phyloP scores from a whole-genome alignment of 495 filamentous ascomycete genomes.

The Aspergillus haitiensis region DNA sequence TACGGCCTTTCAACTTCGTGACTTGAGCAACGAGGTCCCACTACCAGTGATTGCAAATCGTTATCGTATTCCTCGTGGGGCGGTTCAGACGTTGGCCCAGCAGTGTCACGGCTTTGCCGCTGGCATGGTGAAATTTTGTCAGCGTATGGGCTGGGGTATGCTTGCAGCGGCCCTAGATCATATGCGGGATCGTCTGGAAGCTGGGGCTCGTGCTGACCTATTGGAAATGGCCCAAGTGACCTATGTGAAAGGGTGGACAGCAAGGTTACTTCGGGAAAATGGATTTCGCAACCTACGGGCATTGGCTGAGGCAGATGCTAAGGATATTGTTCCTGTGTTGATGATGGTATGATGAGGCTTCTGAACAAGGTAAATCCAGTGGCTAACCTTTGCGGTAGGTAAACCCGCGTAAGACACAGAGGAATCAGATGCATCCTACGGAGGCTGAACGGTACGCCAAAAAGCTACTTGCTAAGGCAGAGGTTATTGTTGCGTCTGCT shows the following conservation, averaged over 20 bases:
- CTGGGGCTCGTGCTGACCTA: conserved; percentile 71
- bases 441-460: conserved; percentile 63
- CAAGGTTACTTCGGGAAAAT: conserved; percentile 74
- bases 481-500: conserved; percentile 67
- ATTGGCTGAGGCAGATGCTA: conserved; percentile 66
- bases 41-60: conserved; percentile 67
- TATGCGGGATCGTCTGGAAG: conserved; percentile 72
- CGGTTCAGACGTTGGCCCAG: conserved; percentile 70
- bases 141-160: conserved; percentile 71
- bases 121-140: conserved; percentile 74
- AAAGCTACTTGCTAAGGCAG: conserved; percentile 66
- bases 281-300: conserved; percentile 67
- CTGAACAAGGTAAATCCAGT: neutral
- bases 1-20: conserved; percentile 75
- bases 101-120: conserved; percentile 78
- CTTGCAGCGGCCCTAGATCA: conserved; percentile 76
- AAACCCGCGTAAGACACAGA: conserved; percentile 57
- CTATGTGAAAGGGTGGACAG: conserved; percentile 76
- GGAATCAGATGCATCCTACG: conserved; percentile 54
- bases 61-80: conserved; percentile 67
- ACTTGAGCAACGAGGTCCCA: conserved; percentile 77
- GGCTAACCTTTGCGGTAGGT: conserved; percentile 22
- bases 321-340: conserved; percentile 67
- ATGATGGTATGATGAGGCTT: conserved; percentile 52
- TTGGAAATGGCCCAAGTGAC: conserved; percentile 72